Percentiles rank a stretch among this genome's conserved stretches.
These are phyloP conservation scores for Fibroporia radiculosa DNA, from an alignment of 768 basidiomycete species.

Conservation along the genomic window DNA sequence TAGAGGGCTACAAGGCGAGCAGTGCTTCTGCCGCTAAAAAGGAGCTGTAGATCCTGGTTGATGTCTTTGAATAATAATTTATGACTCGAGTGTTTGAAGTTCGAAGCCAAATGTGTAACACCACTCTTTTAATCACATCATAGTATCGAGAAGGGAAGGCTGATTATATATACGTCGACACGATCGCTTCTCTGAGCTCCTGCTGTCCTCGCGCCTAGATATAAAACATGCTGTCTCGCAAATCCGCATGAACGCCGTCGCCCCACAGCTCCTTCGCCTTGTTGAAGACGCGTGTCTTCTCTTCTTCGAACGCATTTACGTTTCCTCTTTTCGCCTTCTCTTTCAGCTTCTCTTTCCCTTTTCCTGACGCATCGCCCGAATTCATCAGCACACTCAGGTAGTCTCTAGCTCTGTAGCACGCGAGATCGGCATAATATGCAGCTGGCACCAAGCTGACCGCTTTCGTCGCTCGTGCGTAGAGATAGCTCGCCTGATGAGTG, in stretches of 20 bases:
- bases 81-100: too few relatives aligned
- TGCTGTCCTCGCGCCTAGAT: slow-evolving; percentile 41
- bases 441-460: slow-evolving; percentile 74
- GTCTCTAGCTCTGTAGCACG: slow-evolving; percentile 68
- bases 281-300: slow-evolving; percentile 21
- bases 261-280: slow-evolving; percentile 32
- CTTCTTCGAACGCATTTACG: slow-evolving; percentile 19
- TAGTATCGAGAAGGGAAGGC: too few relatives aligned
- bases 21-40: slow-evolving; percentile 12
- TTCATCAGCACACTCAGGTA: slow-evolving; percentile 67
- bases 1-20: slow-evolving; percentile 39
- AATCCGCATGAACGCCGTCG: slow-evolving; percentile 36
- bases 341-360: slow-evolving; percentile 13
- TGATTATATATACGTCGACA: neutral
- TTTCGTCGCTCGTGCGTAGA: slow-evolving; percentile 75
- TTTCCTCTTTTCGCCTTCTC: slow-evolving; percentile 22
- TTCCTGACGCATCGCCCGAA: slow-evolving; percentile 14
- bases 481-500: slow-evolving; percentile 56
- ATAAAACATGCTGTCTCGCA: slow-evolving; percentile 63
- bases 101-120: too few relatives aligned
- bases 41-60: slow-evolving; percentile 15
- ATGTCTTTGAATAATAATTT: too few relatives aligned
- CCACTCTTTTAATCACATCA: too few relatives aligned
- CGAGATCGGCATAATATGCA: slow-evolving; percentile 74
- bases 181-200: neutral